Evolutionary conservation across 805 yeast genomes (phyloP).

Genomic region (Metschnikowia shivogae): DNA sequence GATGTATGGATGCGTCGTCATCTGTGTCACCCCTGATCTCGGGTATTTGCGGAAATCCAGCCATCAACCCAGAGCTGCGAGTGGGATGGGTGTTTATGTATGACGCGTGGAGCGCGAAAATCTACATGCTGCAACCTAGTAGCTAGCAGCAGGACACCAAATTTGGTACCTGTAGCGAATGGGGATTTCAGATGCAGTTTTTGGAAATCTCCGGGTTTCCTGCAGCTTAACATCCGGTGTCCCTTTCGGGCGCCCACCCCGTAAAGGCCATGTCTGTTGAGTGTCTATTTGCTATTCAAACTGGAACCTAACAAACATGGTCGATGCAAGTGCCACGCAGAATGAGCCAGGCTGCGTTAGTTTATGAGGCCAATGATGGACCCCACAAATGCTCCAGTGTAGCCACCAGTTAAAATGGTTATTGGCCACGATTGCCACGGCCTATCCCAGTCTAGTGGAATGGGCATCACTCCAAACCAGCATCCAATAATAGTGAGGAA

Average conservation of each 20-base stretch:
- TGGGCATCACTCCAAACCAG: conserved; percentile 91
- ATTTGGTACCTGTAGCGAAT: too few relatives aligned
- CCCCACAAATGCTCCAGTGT: conserved; percentile 68
- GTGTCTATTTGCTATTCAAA: too few relatives aligned
- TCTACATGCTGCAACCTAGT: not conserved
- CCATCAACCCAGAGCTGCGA: conserved; percentile 9
- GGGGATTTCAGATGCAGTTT: too few relatives aligned
- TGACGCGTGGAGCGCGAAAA: conserved; percentile 2
- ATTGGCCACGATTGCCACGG: conserved; percentile 97
- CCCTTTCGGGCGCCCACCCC: too few relatives aligned
- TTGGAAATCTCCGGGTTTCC: too few relatives aligned
- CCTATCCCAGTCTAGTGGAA: conserved; percentile 97
- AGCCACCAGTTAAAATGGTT: conserved; percentile 76
- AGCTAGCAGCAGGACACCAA: not conserved
- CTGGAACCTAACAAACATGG: too few relatives aligned
- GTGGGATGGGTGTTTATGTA: not conserved
- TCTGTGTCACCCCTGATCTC: conserved; percentile 36
- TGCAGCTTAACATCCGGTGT: too few relatives aligned
- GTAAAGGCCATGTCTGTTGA: too few relatives aligned
- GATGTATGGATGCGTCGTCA: conserved; percentile 41
- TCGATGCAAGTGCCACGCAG: too few relatives aligned
- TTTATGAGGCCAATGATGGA: conserved; percentile 5
- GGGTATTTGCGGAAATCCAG: conserved; percentile 35
- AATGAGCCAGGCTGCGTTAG: not conserved
- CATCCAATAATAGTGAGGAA: conserved; percentile 53